phyloP scores from a whole-genome alignment of 1,284 basidiomycete genomes.

The Leccinum holopus region DNA sequence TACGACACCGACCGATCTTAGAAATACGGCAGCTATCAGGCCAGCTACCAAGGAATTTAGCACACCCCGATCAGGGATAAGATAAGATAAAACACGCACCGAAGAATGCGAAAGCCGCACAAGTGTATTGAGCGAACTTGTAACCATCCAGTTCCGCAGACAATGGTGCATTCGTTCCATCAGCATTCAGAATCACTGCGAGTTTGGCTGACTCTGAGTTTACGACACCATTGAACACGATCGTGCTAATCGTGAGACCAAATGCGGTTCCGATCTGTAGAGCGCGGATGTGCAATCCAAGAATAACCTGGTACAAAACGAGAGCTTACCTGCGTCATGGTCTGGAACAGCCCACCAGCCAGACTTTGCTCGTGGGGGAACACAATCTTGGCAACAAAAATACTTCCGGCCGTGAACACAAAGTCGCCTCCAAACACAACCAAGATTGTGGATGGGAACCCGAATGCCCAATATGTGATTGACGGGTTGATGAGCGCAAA shows the following conservation, averaged over 20 bases:
- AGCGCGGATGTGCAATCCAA: background rate
- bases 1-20: constrained; percentile 60
- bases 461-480: constrained; percentile 74
- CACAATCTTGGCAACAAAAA: constrained; percentile 76
- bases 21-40: constrained; percentile 49
- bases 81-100: constrained; percentile 37
- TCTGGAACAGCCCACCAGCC: constrained; percentile 75
- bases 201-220: constrained; percentile 30
- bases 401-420: constrained; percentile 69
- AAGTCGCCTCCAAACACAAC: constrained; percentile 80
- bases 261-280: constrained; percentile 70
- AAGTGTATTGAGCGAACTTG: constrained; percentile 62
- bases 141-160: constrained; percentile 51
- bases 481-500: constrained; percentile 68
- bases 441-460: constrained; percentile 75
- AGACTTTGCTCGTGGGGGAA: constrained; percentile 76
- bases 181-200: constrained; percentile 33
- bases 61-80: background rate
- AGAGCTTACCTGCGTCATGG: constrained; percentile 61
- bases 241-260: constrained; percentile 73
- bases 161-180: constrained; percentile 37
- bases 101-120: constrained; percentile 57
- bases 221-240: constrained; percentile 63
- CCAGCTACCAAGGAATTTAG: constrained; percentile 38
- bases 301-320: background rate